Base-by-base conservation (phyloP, 1,284 basidiomycete genomes). In the Ceratobasidium theobromae region DNA sequence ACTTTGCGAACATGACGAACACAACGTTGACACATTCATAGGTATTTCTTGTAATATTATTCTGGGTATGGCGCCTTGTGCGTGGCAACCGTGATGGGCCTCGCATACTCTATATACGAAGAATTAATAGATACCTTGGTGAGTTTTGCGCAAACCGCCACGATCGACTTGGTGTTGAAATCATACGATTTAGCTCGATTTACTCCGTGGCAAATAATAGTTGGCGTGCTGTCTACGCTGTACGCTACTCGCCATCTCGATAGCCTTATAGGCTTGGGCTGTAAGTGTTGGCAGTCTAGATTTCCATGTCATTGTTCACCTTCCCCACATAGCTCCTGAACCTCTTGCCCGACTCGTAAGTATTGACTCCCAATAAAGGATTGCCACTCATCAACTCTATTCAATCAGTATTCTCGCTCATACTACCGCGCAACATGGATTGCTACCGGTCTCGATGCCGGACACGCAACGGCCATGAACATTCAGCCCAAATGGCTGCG, bases 381-480 rank as follows among this genome's bases (percentile, higher is more conserved):
- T 65, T 30, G 41, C 49, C 67, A 62, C 38, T 46, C 62, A 70
- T 67, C 71, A 73, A 46, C 67, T 32, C 49, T 32, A 35, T 33
- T 52, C 8, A 38, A 38, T 16, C 70, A 95, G 91, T 98, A 98
- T 75, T 92, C 93, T 1, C 84, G 91, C 1, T 89, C 92, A 5
- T 98, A 95, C 76, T 98, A 96, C 76, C 88, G 96, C 28, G 95
- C 94, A n/a, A 97, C 95, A 52, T 99, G 95, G 90, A 87, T 99
- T 71, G 86, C 79, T 60, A 95, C 90, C 0, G 95, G 94, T 0
- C 81, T 98, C n/a, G 96, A 99, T 74, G 95, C 95, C 0, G 96
- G 95, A 0, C 98, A 98, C 73, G 93, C 95, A 0, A 95, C 94
- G 0, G 95, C 96, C 8, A 94, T 96, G 89, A 80, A 86, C 1